Conservation (phyloP, 2,329 filamentous ascomycete genomes). For the Fusarium anguioides region DNA sequence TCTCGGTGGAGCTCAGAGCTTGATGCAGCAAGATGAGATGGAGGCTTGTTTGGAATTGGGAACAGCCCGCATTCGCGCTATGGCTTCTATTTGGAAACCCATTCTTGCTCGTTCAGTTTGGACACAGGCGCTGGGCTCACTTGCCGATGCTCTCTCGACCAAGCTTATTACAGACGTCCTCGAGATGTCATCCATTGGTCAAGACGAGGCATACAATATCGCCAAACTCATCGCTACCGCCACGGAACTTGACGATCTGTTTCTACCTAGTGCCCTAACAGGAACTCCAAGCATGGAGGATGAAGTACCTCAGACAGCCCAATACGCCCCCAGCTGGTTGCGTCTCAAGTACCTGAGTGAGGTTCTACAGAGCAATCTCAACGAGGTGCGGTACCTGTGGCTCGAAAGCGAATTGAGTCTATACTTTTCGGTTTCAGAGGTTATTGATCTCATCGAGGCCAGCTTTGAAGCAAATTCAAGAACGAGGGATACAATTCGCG, state of each 20-base stretch:
- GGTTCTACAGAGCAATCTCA: slow-evolving; percentile 73
- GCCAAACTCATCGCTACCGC: slow-evolving; percentile 68
- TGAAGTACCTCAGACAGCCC: slow-evolving; percentile 65
- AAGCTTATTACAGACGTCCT: slow-evolving; percentile 71
- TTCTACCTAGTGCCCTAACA: slow-evolving; percentile 59
- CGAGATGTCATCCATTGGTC: slow-evolving; percentile 69
- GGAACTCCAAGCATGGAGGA: slow-evolving; percentile 46
- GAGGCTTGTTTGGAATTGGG: slow-evolving; percentile 65
- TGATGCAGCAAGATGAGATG: slow-evolving; percentile 68
- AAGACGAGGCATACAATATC: slow-evolving; percentile 72
- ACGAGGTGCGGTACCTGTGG: slow-evolving; percentile 72
- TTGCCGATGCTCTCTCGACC: slow-evolving; percentile 68
- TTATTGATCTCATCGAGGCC: slow-evolving; percentile 70
- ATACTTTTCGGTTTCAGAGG: slow-evolving; percentile 70
- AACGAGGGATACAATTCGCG: slow-evolving; percentile 67
- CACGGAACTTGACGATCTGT: slow-evolving; percentile 70
- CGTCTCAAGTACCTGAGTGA: slow-evolving; percentile 72
- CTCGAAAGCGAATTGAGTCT: slow-evolving; percentile 73
- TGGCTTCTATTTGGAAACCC: slow-evolving; percentile 66
- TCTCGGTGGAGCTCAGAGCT: slow-evolving; percentile 68
- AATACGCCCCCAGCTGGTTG: slow-evolving; percentile 72
- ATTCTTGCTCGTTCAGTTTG: slow-evolving; percentile 71
- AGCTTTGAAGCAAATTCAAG: slow-evolving; percentile 73
- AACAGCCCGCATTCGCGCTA: slow-evolving; percentile 62
- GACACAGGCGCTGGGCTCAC: slow-evolving; percentile 70